Percentiles rank a stretch among this genome's conserved stretches.
phyloP scores from a whole-genome alignment of 805 yeast genomes.

The Ogataea haglerorum region DNA sequence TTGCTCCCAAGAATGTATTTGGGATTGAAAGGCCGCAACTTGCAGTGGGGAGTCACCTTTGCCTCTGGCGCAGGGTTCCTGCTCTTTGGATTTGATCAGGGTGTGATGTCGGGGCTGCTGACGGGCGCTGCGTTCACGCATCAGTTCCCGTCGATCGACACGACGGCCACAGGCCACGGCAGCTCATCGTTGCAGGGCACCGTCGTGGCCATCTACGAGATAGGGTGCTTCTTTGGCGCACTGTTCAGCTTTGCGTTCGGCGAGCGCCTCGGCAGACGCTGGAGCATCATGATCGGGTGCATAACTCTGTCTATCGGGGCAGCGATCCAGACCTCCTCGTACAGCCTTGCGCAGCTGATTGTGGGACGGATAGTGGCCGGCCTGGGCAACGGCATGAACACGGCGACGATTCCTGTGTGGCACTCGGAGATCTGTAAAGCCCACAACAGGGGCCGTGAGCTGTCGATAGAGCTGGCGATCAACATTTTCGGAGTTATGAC shows the following conservation, averaged over 20 bases:
- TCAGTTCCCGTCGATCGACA: constrained; percentile 46
- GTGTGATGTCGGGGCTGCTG: constrained; percentile 59
- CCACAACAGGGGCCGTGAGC: constrained; percentile 64
- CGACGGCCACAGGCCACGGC: constrained; percentile 17
- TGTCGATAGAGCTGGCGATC: constrained; percentile 55
- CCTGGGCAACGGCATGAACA: constrained; percentile 64
- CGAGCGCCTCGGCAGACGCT: constrained; percentile 57
- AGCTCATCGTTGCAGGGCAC: constrained; percentile 40
- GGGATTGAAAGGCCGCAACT: constrained; percentile 12
- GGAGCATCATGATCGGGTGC: constrained; percentile 50
- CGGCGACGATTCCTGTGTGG: constrained; percentile 71
- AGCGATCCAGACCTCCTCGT: constrained; percentile 46
- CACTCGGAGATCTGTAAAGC: constrained; percentile 69
- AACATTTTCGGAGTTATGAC: constrained; percentile 65
- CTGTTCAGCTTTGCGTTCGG: constrained; percentile 39
- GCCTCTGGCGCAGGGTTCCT: constrained; percentile 42
- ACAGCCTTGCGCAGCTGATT: constrained; percentile 45
- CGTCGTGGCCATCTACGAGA: constrained; percentile 45
- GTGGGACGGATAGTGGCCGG: constrained; percentile 68
- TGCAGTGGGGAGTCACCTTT: constrained; percentile 26
- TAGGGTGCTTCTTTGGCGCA: constrained; percentile 46
- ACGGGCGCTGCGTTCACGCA: constrained; percentile 55
- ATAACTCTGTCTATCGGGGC: constrained; percentile 62
- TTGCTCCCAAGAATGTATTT: constrained; percentile 8
- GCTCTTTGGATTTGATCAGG: constrained; percentile 70